Evolutionary conservation across 1,284 basidiomycete genomes (phyloP), one percentile per base, ranked within the genome.

Genomic region (Taiwanofungus camphoratus): DNA sequence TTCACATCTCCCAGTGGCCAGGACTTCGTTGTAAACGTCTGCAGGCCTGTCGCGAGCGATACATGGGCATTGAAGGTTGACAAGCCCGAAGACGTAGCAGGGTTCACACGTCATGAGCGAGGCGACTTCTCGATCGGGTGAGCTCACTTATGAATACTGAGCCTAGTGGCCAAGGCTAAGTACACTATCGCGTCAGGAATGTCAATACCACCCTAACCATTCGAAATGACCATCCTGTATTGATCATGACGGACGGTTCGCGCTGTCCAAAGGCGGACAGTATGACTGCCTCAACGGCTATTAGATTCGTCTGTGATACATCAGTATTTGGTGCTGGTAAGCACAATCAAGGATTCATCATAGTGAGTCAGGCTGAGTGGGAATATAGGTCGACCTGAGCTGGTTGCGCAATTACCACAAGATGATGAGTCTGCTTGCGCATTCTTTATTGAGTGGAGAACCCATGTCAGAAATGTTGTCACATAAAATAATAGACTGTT

Each of bases 111-210:
- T 34, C 71, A 69, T 42, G 74, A 65, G 29, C 82, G 76, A 47
- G 76, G 81, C 0, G 81, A 86, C 58, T 79, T 88, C 61, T 78
- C 77, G 5, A 71, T 89, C 29, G 87, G 87, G 84, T 84, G 54
- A 52, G 78, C 13, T 21, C n/a, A 6, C 15, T n/a, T 33, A 13
- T 22, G 12, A 18, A 42, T 13, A 12, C 33, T 31, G 27, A 42
- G 19, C 4, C 24, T 31, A 12, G 3, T 13, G 23, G 20, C 38
- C 12, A 18, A 11, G 35, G 15, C 11, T 11, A 35, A 37, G 39
- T 38, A 46, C 20, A 26, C 30, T 34, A 18, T 3, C 18, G 32
- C 30, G 13, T 8, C 52, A 86, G 82, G 29, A 66, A 74, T 44
- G 66, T 73, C 27, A 87, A 85, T 51, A 79, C 76, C 5, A 80